phyloP scores from a whole-genome alignment of 495 filamentous ascomycete genomes.

The Penicillium canariense region DNA sequence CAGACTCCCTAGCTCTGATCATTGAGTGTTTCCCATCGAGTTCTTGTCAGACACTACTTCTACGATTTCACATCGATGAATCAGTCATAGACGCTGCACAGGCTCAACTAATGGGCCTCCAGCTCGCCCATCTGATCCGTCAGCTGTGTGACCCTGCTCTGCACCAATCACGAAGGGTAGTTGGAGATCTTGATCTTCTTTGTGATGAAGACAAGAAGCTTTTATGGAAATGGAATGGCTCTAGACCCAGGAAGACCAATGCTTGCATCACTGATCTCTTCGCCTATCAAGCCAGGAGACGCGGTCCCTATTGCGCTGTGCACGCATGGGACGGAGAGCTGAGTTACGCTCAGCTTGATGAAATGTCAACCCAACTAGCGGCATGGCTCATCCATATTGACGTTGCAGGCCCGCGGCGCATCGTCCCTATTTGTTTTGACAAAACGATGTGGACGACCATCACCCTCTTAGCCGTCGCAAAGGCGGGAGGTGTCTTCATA shows the following conservation, averaged over 20 bases:
- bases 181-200: background rate
- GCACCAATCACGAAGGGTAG: background rate
- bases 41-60: background rate
- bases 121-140: background rate
- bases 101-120: background rate
- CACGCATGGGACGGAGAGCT: background rate
- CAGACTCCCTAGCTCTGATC: background rate
- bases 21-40: background rate
- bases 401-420: no score
- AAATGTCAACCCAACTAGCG: constrained; percentile 22
- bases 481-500: constrained; percentile 20
- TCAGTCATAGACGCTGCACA: background rate
- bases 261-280: background rate
- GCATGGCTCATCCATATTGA: no score
- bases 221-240: background rate
- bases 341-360: constrained; percentile 47
- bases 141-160: background rate
- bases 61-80: background rate
- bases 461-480: constrained; percentile 45
- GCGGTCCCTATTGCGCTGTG: constrained; percentile 13
- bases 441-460: constrained; percentile 46
- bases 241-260: background rate
- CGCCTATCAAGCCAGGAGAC: background rate
- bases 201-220: background rate
- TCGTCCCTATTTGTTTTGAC: constrained; percentile 26